Base-by-base conservation (phyloP, 2,329 filamentous ascomycete species). In the Paraconiothyrium sp. region DNA sequence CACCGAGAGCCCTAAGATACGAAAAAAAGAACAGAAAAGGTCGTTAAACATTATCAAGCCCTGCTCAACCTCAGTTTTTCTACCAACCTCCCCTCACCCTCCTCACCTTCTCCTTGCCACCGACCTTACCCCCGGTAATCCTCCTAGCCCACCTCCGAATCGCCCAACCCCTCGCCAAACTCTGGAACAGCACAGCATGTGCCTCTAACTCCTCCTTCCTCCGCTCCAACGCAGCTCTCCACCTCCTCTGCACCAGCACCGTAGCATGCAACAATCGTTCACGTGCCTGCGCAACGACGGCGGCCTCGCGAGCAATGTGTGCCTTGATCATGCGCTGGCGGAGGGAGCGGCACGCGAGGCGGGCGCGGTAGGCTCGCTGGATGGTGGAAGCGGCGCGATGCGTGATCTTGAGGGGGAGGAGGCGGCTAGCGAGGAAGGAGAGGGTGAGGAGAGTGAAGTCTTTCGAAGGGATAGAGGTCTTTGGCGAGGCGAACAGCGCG, bases 361-460 rank as follows among this genome's bases (percentile, higher is more conserved):
- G 67, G 5, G 61, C 49, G 20, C 86, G 83, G 78, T 83, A 89
- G 7, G 80, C 79, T 16, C 78, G 76, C 69, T 89, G 87, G 16
- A 90, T 81, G 0, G 78, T 78, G 2, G 78, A 71, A 0, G 86
- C 86, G 2, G 87, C 87, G 47, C 83, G 81, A 60, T 81, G 78
- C 13, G 76, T 77, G 59, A 80, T 80, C 1, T 82, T 82, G 6
- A 86, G 79, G 0, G 84, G 82, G 3, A 89, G 78, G 1, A 89
- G 77, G 44, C 87, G 82, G 4, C 85, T 87, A 46, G 86, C 86
- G 6, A 90, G 81, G 71, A 89, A 89, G 4, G 86, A 82, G 8
- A 90, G 82, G 2, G 84, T 82, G 2, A 85, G 83, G 30, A 88
- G 72, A 0, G 85, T 86, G 63, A 87, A 88, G 66, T 85, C 82